Percentiles rank a stretch among this genome's conserved stretches.
Evolutionary conservation across 73 alveolate genomes (phyloP).

Genomic region (Stentor roeselii): DNA sequence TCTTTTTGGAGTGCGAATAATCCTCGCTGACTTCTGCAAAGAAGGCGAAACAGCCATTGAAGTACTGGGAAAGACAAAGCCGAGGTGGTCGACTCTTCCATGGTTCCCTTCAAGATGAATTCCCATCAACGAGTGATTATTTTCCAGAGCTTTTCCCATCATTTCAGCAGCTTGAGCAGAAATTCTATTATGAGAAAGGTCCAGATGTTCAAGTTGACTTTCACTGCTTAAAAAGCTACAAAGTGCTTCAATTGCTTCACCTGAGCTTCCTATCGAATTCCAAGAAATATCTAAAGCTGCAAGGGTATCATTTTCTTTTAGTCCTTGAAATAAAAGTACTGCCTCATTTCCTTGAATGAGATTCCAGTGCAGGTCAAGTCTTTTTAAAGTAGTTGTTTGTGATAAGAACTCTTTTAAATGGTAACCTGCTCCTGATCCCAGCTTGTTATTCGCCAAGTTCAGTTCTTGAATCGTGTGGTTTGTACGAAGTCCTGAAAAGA

Average conservation of each 20-base stretch:
- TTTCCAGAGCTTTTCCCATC: slow-evolving; percentile 10
- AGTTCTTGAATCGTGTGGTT: background rate
- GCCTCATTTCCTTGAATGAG: slow-evolving; percentile 2
- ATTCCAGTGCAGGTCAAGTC: slow-evolving; percentile 19
- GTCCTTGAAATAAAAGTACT: slow-evolving; percentile 13
- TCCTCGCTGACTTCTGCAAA: slow-evolving; percentile 9
- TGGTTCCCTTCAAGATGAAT: slow-evolving; percentile 28
- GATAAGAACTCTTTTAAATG: background rate
- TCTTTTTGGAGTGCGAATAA: background rate
- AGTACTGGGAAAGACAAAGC: background rate
- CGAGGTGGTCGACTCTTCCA: background rate
- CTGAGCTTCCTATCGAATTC: slow-evolving; percentile 13
- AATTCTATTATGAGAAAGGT: background rate
- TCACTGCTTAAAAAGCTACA: background rate
- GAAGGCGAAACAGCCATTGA: background rate
- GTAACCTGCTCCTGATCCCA: background rate
- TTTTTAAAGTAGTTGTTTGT: background rate
- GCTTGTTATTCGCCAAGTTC: slow-evolving; percentile 29
- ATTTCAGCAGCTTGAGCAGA: background rate
- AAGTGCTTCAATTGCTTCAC: background rate
- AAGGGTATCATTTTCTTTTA: background rate
- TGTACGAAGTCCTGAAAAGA: background rate
- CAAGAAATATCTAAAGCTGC: slow-evolving; percentile 17
- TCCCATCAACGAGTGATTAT: slow-evolving; percentile 24
- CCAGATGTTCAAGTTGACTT: background rate